A percentile compares a stretch with the other conserved stretches of the same genome.
Evolutionary conservation across 371 early-diverging fungal genomes (phyloP).

Genomic region (Mucor plumbeus): DNA sequence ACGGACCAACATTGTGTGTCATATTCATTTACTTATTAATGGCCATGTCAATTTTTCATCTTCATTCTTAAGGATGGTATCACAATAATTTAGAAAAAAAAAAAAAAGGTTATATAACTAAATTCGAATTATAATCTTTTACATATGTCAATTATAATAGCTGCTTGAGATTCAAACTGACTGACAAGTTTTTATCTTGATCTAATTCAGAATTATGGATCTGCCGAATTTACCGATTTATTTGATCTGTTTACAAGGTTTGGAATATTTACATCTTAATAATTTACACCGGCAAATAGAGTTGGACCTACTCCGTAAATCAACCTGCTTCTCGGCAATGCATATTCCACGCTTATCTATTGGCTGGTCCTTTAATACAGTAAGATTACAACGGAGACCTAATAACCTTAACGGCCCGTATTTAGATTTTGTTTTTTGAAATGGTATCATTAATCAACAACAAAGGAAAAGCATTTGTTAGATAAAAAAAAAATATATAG

Average conservation of each 20-base stretch:
- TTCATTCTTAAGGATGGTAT: background rate
- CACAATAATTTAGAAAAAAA: background rate
- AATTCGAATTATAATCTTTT: background rate
- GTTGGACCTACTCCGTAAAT: constrained; percentile 7
- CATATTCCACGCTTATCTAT: background rate
- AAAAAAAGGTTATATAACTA: background rate
- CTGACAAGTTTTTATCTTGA: background rate
- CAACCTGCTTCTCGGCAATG: constrained; percentile 1
- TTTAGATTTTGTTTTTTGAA: background rate
- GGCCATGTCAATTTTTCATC: background rate
- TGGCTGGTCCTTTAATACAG: background rate
- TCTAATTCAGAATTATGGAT: background rate
- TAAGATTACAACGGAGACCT: background rate
- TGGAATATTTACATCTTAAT: no score
- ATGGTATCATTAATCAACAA: background rate
- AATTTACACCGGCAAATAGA: background rate
- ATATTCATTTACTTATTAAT: background rate
- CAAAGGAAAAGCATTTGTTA: background rate
- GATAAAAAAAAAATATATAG: background rate
- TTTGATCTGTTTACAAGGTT: background rate
- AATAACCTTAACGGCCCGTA: background rate
- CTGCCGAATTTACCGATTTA: constrained; percentile 2
- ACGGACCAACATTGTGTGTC: background rate
- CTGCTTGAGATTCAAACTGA: background rate
- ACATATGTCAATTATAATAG: background rate